Percentiles rank a stretch among this genome's conserved stretches.
phyloP scores from a whole-genome alignment of 306 rosid genomes.

The Quercus bicolor region DNA sequence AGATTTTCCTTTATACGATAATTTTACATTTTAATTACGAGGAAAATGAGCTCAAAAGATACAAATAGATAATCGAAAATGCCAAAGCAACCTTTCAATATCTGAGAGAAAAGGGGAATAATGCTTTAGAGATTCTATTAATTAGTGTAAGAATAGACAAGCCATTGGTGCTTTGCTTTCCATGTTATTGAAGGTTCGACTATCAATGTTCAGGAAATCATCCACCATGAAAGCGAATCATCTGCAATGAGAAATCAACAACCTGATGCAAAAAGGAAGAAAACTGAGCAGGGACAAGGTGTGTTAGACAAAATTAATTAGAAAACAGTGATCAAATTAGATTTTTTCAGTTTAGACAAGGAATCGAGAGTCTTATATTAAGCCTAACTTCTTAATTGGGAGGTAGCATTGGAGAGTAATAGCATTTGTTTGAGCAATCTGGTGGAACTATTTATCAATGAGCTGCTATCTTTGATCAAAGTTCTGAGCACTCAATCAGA shows the following conservation, averaged over 20 bases:
- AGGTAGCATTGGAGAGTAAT: not conserved
- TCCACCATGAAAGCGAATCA: slow-evolving; percentile 33
- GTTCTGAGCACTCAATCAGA: not conserved
- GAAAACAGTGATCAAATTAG: slow-evolving; percentile 64
- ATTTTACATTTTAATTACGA: slow-evolving; percentile 39
- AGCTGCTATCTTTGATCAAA: not conserved
- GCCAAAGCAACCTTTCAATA: slow-evolving; percentile 26
- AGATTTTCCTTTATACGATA: slow-evolving; percentile 20
- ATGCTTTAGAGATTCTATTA: slow-evolving; percentile 3
- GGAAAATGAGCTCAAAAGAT: slow-evolving; percentile 25
- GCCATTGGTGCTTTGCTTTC: slow-evolving; percentile 4
- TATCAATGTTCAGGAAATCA: slow-evolving; percentile 55
- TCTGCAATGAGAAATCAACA: slow-evolving; percentile 34
- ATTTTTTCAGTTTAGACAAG: slow-evolving; percentile 70
- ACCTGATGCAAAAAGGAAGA: slow-evolving; percentile 48
- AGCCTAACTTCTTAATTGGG: not conserved
- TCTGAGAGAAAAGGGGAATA: slow-evolving; percentile 56
- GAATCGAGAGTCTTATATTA: slow-evolving; percentile 35
- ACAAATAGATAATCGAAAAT: slow-evolving; percentile 26
- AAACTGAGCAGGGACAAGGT: slow-evolving; percentile 30
- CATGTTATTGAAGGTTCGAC: slow-evolving; percentile 10
- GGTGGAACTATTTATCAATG: not conserved
- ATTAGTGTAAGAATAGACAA: not conserved
- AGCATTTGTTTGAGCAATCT: not conserved
- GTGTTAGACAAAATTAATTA: slow-evolving; percentile 34